A percentile compares a stretch with the other conserved stretches of the same genome.
Conservation (phyloP, 345 rosid species). For the Hypericum perforatum region DNA sequence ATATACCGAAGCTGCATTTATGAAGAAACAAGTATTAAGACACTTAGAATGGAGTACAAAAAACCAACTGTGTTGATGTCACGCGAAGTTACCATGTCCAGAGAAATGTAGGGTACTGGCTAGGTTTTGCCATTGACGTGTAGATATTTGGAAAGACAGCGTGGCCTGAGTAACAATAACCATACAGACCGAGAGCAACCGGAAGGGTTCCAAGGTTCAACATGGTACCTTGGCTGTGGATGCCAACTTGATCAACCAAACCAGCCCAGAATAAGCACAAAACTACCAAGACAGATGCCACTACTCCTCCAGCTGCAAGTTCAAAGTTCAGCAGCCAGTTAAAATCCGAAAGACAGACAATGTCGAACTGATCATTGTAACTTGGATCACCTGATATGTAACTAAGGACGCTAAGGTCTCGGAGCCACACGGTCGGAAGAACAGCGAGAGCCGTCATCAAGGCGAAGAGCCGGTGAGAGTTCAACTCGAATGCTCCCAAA, state of each 20-base stretch:
- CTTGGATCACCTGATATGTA: constrained; percentile 61
- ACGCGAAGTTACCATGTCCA: constrained; percentile 40
- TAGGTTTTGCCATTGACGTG: constrained; percentile 34
- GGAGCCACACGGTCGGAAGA: constrained; percentile 89
- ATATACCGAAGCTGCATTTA: constrained; percentile 50
- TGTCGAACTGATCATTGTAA: no score
- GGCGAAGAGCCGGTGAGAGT: constrained; percentile 62
- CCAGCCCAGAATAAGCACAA: constrained; percentile 34
- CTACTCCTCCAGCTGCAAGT: constrained; percentile 34
- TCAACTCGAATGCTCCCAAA: constrained; percentile 47
- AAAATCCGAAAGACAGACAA: no score
- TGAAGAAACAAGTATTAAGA: not conserved
- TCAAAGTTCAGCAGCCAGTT: not conserved
- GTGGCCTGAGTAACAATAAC: constrained; percentile 42
- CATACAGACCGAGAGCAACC: constrained; percentile 30
- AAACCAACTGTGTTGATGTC: not conserved
- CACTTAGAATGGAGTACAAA: not conserved
- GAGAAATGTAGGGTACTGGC: constrained; percentile 29
- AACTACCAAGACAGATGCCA: constrained; percentile 26
- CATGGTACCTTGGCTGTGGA: constrained; percentile 25
- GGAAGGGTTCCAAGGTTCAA: constrained; percentile 31
- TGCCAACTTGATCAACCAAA: constrained; percentile 19
- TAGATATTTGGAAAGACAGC: constrained; percentile 37
- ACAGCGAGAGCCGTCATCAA: constrained; percentile 56
- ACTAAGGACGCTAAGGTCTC: constrained; percentile 77